Evolutionary conservation across 345 rosid species (phyloP).

Genomic region (Ricinus communis): DNA sequence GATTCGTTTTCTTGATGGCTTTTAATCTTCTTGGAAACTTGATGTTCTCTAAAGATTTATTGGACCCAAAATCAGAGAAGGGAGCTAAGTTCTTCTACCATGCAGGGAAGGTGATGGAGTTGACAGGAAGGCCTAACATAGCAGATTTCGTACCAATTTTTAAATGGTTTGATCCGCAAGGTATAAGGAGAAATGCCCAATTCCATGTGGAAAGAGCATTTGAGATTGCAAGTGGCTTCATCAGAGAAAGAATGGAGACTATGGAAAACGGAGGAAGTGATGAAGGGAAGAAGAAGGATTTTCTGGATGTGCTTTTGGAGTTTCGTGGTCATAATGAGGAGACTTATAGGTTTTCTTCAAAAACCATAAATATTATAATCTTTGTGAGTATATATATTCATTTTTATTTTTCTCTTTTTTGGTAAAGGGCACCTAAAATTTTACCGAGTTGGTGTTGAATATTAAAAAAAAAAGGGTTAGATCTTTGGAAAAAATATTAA

Average conservation of each 20-base stretch:
- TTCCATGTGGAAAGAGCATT: slow-evolving; percentile 63
- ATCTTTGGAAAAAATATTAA: too few species aligned
- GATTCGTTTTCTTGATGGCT: slow-evolving; percentile 64
- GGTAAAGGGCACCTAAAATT: too few species aligned
- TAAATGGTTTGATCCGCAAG: slow-evolving; percentile 69
- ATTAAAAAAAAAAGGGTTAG: too few species aligned
- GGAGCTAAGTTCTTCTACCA: slow-evolving; percentile 63
- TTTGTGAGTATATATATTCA: slow-evolving; percentile 44
- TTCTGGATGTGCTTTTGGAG: slow-evolving; percentile 71
- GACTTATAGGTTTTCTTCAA: slow-evolving; percentile 47
- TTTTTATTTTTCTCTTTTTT: neutral
- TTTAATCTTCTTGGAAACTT: slow-evolving; percentile 74
- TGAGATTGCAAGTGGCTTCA: slow-evolving; percentile 57
- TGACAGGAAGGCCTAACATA: slow-evolving; percentile 71
- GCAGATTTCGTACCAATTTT: slow-evolving; percentile 71
- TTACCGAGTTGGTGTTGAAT: too few species aligned
- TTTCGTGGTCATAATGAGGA: slow-evolving; percentile 65
- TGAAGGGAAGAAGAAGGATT: slow-evolving; percentile 52
- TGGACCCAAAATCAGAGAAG: slow-evolving; percentile 54
- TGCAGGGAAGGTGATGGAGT: slow-evolving; percentile 74
- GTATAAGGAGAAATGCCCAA: slow-evolving; percentile 59
- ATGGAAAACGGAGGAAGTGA: neutral
- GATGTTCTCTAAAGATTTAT: slow-evolving; percentile 64
- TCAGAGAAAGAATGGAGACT: slow-evolving; percentile 49
- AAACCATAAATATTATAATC: slow-evolving; percentile 64